Evolutionary conservation across 352 stramenopile species (phyloP), one percentile per base, ranked within the genome.

Genomic region (Pythium inflatum): DNA sequence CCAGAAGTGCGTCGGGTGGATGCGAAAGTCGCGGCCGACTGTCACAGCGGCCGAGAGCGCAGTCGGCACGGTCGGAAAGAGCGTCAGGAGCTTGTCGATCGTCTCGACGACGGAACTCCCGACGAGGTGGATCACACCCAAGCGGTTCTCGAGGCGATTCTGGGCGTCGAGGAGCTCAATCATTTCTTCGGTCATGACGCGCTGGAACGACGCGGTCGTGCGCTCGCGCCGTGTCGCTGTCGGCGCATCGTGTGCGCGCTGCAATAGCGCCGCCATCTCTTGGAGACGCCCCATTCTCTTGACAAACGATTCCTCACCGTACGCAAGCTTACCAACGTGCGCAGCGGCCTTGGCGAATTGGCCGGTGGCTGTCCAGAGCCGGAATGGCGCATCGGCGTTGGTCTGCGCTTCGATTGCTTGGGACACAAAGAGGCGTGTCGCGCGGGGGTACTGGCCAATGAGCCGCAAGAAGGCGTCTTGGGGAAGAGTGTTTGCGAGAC

Each of bases 1-100:
- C 75, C 80, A 89, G 55, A 90, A 85, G 66, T 89, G 81, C 22
- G 70, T 74, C 31, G 83, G 81, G 25, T 76, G 75, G 18, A 91
- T 61, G 9, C 61, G 54, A 38, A 82, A 85, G 28, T 83, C 69
- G 48, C 83, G 73, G 9, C 73, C 81, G 57, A 82, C 59, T n/a
- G 75, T 58, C 0, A 87, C 74, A 18, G 80, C 73, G 2, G 73
- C 45, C 3, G 68, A 31, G 12, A 91, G 71, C 33, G 79, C 76
- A 13, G 75, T 61, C 14, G 65, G 62, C 34, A 87, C 72, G 2
- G 70, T 72, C 12, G 81, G 72, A 43, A 85, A 80, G 28, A 91
- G 62, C 27, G 72, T 77, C 27, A 89, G 63, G n/a, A 90, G 54
- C 56, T 90, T 88, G 49, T 89, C 73, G 34, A 90, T 57, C 30